Evolutionary conservation across 495 filamentous ascomycete genomes (phyloP), one percentile per base, ranked within the genome.

Genomic region (Amorphotheca resinae): DNA sequence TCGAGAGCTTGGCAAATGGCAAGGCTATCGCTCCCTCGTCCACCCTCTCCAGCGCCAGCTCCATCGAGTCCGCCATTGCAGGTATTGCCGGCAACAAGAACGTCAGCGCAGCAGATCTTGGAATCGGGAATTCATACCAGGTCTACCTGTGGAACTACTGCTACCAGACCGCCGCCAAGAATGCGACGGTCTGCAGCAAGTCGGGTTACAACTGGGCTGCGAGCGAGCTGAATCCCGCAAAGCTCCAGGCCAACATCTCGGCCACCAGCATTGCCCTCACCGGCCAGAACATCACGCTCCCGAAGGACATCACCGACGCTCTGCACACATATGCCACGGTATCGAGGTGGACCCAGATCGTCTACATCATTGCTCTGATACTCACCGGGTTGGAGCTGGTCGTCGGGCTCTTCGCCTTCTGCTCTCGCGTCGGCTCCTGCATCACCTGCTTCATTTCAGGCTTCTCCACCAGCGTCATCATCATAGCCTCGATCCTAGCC

Each of bases 141-240:
- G 70, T 95, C 57, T 74, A 73, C 48, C 68, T 98, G 21, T 93
- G 82, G 82, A 81, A 82, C 57, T 95, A 87, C 74, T 96, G 91
- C 68, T 66, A 70, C 33, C 64, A 62, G 4, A 51, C 66, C 31
- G 65, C 64, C 26, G 67, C 66, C 46, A 60, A 65, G 22, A 63
- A 68, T 40, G 65, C 53, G 42, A 20, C 9, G 21, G 16, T 4
- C 14, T 77, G 79, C 65, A 71, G 62, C 26, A 67, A 82, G 62
- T 60, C 73, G 3, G 59, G 76, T 45, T 95, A 83, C 68, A 74
- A 78, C 67, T 95, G 87, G 75, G 76, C 93, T 58, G 69, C 78
- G 2, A 64, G 70, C 1, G 61, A 89, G 39, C 69, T 78, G 48
- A 67, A 70, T 47, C 64, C 72, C 9, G 69, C 70, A 50, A 18